Conservation (phyloP, 140 eudicot genomes). For the Senecio squalidus region DNA sequence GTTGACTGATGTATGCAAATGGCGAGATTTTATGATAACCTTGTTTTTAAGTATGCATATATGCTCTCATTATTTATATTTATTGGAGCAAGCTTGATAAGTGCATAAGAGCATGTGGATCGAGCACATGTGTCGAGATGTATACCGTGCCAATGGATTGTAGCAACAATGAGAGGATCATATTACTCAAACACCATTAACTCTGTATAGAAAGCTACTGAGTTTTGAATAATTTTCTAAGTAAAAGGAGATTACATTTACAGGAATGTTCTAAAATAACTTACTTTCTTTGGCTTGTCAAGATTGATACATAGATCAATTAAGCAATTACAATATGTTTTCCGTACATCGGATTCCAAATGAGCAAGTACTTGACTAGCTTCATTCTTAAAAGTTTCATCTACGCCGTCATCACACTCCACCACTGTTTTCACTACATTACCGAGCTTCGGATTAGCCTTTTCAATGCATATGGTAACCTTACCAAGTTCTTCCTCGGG, state of each 20-base stretch:
- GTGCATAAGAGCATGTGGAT: too few relatives aligned
- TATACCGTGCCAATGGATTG: too few relatives aligned
- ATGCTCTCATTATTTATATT: too few relatives aligned
- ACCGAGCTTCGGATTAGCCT: constrained; percentile 56
- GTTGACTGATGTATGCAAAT: constrained; percentile 12
- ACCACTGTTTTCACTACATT: constrained; percentile 39
- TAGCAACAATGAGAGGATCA: too few relatives aligned
- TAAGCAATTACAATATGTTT: constrained; percentile 55
- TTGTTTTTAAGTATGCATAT: too few relatives aligned
- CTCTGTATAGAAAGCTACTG: too few relatives aligned
- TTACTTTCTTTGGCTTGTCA: constrained; percentile 48
- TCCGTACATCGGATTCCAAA: constrained; percentile 37
- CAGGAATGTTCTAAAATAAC: constrained; percentile 27
- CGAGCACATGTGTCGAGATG: too few relatives aligned
- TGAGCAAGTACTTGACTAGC: constrained; percentile 39
- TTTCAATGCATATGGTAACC: constrained; percentile 45
- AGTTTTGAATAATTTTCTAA: too few relatives aligned
- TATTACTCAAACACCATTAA: too few relatives aligned
- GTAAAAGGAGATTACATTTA: not conserved
- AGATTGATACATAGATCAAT: constrained; percentile 66
- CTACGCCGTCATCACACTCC: constrained; percentile 16
- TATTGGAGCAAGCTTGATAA: too few relatives aligned
- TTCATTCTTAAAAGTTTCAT: constrained; percentile 28
- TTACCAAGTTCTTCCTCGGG: constrained; percentile 44
- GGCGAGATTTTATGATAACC: too few relatives aligned